A percentile compares a stretch with the other conserved stretches of the same genome.
phyloP scores from a whole-genome alignment of 2,329 filamentous ascomycete species.

The Trichoderma semiorbis region DNA sequence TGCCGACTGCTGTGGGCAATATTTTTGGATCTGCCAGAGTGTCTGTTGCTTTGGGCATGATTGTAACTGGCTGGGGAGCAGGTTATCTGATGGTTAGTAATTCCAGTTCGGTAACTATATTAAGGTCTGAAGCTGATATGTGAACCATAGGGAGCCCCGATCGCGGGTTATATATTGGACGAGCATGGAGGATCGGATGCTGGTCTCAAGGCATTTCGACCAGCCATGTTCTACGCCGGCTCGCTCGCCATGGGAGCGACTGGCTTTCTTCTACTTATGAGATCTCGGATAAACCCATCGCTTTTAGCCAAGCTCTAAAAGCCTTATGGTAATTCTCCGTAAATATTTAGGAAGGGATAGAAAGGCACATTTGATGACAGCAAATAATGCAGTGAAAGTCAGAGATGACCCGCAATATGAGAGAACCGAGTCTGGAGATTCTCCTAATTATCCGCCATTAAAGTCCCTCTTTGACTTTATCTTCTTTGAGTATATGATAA shows the following conservation, averaged over 20 bases:
- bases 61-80: background rate
- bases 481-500: too few species aligned
- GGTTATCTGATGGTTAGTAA: background rate
- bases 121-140: background rate
- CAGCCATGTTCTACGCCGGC: background rate
- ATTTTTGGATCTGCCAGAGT: background rate
- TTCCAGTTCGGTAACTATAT: background rate
- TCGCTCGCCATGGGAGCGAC: background rate
- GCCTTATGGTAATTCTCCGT: accelerated
- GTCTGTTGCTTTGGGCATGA: background rate
- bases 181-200: background rate
- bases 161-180: background rate
- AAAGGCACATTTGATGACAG: background rate
- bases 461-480: too few species aligned
- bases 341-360: background rate
- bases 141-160: background rate
- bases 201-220: background rate
- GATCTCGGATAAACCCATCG: background rate
- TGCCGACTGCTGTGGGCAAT: background rate
- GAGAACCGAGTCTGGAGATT: background rate
- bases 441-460: too few species aligned
- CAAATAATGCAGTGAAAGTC: background rate
- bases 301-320: background rate
- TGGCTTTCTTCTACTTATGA: background rate
- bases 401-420: background rate